These are phyloP conservation scores for Liriodendron chinense DNA, from an alignment of 164 flowering plant species.

Conservation along the genomic window DNA sequence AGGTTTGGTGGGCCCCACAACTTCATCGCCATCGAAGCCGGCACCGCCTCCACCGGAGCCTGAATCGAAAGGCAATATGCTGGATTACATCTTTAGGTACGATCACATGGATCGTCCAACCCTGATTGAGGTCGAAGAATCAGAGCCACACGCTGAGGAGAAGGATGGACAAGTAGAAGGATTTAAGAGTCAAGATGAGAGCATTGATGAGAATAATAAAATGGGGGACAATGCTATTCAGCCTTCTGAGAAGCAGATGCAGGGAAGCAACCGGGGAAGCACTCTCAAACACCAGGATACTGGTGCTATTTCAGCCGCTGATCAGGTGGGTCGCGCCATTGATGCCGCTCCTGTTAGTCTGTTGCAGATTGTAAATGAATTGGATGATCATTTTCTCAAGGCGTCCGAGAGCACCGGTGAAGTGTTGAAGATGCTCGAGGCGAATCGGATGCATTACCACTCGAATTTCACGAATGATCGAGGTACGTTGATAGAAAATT, in stretches of 20 bases:
- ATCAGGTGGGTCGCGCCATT: too few relatives aligned
- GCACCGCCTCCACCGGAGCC: conserved; percentile 22
- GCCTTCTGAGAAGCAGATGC: conserved; percentile 4
- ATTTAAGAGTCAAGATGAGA: too few relatives aligned
- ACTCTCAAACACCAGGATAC: too few relatives aligned
- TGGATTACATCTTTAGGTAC: too few relatives aligned
- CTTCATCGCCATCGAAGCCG: too few relatives aligned
- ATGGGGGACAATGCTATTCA: too few relatives aligned
- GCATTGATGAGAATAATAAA: too few relatives aligned
- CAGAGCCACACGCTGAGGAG: conserved; percentile 19
- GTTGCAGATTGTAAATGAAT: conserved; percentile 42
- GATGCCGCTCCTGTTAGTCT: conserved; percentile 34
- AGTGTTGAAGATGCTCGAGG: conserved; percentile 90
- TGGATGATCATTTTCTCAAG: conserved; percentile 86
- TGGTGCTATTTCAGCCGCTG: too few relatives aligned
- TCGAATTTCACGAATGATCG: conserved; percentile 85
- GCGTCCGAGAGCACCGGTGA: conserved; percentile 79
- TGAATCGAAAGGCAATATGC: conserved; percentile 1
- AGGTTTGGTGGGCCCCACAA: too few relatives aligned
- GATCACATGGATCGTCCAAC: neutral
- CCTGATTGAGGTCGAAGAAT: conserved; percentile 29
- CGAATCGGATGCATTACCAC: conserved; percentile 81
- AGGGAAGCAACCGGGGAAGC: conserved; percentile 22
- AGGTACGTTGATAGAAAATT: too few relatives aligned
- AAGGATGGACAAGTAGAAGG: conserved; percentile 19